Evolutionary conservation across 2,329 filamentous ascomycete species (phyloP), one percentile per base, ranked within the genome.

Genomic region (Xylariaceae sp.): DNA sequence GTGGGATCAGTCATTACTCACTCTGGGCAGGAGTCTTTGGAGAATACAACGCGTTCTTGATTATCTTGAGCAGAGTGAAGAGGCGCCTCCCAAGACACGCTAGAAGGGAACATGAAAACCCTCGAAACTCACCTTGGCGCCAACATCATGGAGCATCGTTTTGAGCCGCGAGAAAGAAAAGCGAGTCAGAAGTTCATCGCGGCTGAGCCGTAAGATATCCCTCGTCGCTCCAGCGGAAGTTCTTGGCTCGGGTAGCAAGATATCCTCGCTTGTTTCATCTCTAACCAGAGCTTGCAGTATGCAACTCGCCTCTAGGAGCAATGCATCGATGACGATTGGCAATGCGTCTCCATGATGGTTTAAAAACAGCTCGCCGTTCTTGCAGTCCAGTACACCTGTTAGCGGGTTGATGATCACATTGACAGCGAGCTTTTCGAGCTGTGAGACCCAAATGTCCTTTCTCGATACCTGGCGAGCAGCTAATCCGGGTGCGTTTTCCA

Each of bases 361-460:
- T 54, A 77, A 76, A 14, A 95, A 82, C 0, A 96, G 67, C 5
- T 77, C 76, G n/a, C 90, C 90, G 59, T 96, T 96, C 54, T 81
- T 81, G 64, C 85, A 86, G 47, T 87, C 78, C 48, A 94, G 74
- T 10, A 96, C 70, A 1, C 85, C 86, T 0, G 89, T 94, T n/a
- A 96, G 71, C 0, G 92, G 89, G 63, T 96, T 95, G 60, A 96
- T 82, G 31, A 91, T 74, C 33, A 82, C 77, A 63, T 95, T 96
- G 45, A 91, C 75, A 1, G 87, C 86, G 1, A 96, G 75, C 66
- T 96, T 96, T 62, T 95, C 89, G 3, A 96, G 78, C 70, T 96
- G 91, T n/a, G 77, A 61, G 10, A 75, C 55, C 74, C 76, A 78
- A 14, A 83, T 65, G 41, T 80, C 73, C 2, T 68, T 54, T 11